Evolutionary conservation across 1,284 basidiomycete species (phyloP).

Genomic region (Pyrrhoderma noxium): DNA sequence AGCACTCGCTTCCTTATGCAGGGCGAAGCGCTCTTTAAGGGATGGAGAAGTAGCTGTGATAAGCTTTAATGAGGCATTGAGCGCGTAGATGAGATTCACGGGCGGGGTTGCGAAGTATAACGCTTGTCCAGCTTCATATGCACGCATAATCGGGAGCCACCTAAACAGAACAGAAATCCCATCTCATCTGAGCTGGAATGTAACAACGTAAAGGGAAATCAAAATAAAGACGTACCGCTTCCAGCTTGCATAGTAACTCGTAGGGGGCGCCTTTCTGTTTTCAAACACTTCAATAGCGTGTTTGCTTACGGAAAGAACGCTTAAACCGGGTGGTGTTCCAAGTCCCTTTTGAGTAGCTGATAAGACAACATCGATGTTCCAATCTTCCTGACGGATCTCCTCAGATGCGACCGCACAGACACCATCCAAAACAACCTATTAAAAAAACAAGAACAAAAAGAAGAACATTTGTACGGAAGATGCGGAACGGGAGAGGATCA

Average conservation of each 20-base stretch:
- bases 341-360: conserved; percentile 95
- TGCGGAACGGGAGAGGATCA: conserved; percentile 1
- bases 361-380: conserved; percentile 88
- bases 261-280: conserved; percentile 60
- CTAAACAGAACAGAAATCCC: conserved; percentile 29
- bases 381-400: conserved; percentile 91
- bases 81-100: conserved; percentile 91
- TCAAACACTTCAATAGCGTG: conserved; percentile 72
- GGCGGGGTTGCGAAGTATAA: conserved; percentile 95
- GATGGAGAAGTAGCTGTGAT: conserved; percentile 58
- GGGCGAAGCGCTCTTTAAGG: conserved; percentile 74
- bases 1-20: conserved; percentile 69
- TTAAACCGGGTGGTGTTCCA: conserved; percentile 90
- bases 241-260: conserved; percentile 88
- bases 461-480: conserved; percentile 6
- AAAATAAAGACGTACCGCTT: conserved; percentile 50
- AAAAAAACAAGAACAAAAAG: not conserved
- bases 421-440: conserved; percentile 75
- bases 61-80: conserved; percentile 69
- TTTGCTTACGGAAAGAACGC: conserved; percentile 77
- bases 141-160: conserved; percentile 92
- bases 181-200: not conserved
- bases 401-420: conserved; percentile 97
- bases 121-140: conserved; percentile 68
- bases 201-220: conserved; percentile 1